Base-by-base conservation (phyloP, 176 grass and related monocot genomes). In the Carex pumila region DNA sequence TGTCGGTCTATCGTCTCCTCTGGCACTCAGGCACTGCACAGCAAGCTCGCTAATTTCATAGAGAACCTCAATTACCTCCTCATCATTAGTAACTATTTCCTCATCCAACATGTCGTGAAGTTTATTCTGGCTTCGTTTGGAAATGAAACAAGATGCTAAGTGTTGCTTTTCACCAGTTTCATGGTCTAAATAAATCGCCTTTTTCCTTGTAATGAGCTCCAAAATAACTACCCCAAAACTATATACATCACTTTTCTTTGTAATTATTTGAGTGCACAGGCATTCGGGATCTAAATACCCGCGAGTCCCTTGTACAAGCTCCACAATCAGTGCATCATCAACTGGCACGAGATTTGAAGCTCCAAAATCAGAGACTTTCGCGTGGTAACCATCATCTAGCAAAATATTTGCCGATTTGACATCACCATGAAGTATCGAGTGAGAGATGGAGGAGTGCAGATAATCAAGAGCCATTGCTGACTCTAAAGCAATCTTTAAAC, bases 21-120 rank as follows among this genome's bases (percentile, higher is more conserved):
- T 52, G 12, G 21, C 0, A 2, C 49, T 29, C 45, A 59, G 36
- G 30, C 79, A 81, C 18, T n/a, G 7, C 49, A 76, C 45, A 12
- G 71, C 71, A 0, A 76, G 71, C 18, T 76, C 37, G 13, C 45
- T 54, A 76, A 76, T 54, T 76, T 76, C 50, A 39, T 74, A 31
- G 50, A 87, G 57, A 17, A 65, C 3, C 17, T 13, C 22, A 32
- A 66, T 30, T 6, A 13, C 13, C 14, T 21, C 53, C 52, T 61
- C 53, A 12, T 81, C 36, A 9, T 17, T 45, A 8, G 21, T 63
- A 12, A 68, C 59, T 62, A 84, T 76, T 77, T 88, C 86, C 50
- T 36, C 61, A 14, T 88, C 86, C 72, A 84, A 65, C 49, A 84
- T 39, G 13, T 88, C 81, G 1, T 58, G 61, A 4, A 84, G 61